Conservation (phyloP, 495 filamentous ascomycete species). For the Daldinia vernicosa region DNA sequence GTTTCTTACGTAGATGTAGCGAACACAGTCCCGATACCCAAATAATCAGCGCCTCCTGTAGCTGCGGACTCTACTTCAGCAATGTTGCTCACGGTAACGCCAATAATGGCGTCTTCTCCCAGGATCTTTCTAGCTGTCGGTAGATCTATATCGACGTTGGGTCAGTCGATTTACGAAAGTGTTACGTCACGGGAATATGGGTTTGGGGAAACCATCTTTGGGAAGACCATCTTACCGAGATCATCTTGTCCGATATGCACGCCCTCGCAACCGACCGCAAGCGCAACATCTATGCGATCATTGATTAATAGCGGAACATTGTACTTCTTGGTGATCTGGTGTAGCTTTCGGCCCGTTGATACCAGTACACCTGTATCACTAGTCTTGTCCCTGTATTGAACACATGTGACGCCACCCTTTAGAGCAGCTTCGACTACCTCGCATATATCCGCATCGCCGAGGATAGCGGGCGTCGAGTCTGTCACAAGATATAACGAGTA, state of each 20-base stretch:
- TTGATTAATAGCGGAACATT: slow-evolving; percentile 90
- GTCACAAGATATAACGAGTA: slow-evolving; percentile 88
- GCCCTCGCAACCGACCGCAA: slow-evolving; percentile 86
- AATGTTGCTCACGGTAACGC: slow-evolving; percentile 74
- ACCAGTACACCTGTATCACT: slow-evolving; percentile 79
- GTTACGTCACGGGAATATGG: not conserved
- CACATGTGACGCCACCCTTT: slow-evolving; percentile 83
- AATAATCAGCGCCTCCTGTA: slow-evolving; percentile 79
- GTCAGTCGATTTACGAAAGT: not conserved
- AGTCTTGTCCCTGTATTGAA: slow-evolving; percentile 91
- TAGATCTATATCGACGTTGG: slow-evolving; percentile 57
- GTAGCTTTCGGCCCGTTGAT: slow-evolving; percentile 72
- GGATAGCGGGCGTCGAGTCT: slow-evolving; percentile 82
- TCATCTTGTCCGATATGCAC: slow-evolving; percentile 97
- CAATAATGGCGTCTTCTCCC: slow-evolving; percentile 71
- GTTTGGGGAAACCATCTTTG: slow-evolving; percentile 34
- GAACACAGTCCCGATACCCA: slow-evolving; percentile 88
- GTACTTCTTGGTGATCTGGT: slow-evolving; percentile 71
- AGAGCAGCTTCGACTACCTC: slow-evolving; percentile 79
- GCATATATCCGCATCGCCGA: slow-evolving; percentile 71
- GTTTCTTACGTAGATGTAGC: slow-evolving; percentile 76
- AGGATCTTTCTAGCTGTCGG: slow-evolving; percentile 73
- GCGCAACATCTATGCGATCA: slow-evolving; percentile 91
- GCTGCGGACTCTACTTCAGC: slow-evolving; percentile 74
- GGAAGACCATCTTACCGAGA: slow-evolving; percentile 65